Evolutionary conservation across 2,329 filamentous ascomycete species (phyloP).

Genomic region (Hypoxylon sp.): DNA sequence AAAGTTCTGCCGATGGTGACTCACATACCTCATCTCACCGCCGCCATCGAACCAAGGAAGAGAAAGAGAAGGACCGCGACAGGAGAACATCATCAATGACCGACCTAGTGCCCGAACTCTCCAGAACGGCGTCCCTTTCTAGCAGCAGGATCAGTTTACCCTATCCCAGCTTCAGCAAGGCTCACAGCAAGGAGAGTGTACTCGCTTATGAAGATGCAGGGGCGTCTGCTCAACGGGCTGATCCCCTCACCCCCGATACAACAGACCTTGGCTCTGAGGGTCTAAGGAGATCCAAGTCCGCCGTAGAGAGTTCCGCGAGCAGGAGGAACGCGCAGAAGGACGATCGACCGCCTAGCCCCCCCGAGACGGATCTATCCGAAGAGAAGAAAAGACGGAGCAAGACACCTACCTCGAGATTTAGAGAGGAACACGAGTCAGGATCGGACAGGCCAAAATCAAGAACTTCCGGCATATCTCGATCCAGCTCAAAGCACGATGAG

Average conservation of each 20-base stretch:
- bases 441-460: constrained; percentile 61
- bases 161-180: constrained; percentile 69
- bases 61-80: constrained; percentile 54
- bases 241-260: constrained; percentile 77
- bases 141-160: constrained; percentile 54
- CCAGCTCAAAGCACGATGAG: constrained; percentile 64
- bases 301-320: constrained; percentile 59
- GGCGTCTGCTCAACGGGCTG: constrained; percentile 52
- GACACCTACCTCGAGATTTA: constrained; percentile 54
- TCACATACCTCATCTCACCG: constrained; percentile 51
- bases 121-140: constrained; percentile 42
- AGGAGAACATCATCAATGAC: constrained; percentile 53
- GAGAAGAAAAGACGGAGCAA: constrained; percentile 59
- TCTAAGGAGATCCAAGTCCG: constrained; percentile 64
- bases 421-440: constrained; percentile 57
- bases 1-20: constrained; percentile 47
- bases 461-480: constrained; percentile 61
- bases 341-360: constrained; percentile 72
- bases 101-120: constrained; percentile 54
- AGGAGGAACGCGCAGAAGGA: constrained; percentile 63
- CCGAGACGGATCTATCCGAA: constrained; percentile 72
- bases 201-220: constrained; percentile 70
- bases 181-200: constrained; percentile 90
- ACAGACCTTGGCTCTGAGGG: constrained; percentile 75
- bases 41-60: constrained; percentile 53